Evolutionary conservation across 805 yeast species (phyloP), one percentile per base, ranked within the genome.

Genomic region (Ogataea nonfermentans): DNA sequence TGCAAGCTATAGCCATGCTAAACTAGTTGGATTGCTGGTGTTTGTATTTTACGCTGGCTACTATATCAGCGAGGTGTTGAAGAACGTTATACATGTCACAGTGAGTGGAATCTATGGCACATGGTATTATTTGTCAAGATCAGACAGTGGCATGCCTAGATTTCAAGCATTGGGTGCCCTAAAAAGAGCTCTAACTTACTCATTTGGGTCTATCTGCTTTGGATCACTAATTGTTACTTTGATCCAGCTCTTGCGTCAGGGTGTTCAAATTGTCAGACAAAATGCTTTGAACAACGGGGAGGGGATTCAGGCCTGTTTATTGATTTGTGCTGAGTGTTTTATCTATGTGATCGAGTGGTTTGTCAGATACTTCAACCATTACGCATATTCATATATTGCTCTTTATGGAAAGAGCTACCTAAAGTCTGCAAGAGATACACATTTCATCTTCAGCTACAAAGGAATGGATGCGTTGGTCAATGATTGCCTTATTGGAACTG

Each of bases 101-200:
- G 81, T 87, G 35, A 76, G 93, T 24, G 95, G 95, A 15, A 79
- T 88, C 24, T 90, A 77, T 58, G 96, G 96, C n/a, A 78, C 91
- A 4, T 89, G 96, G 96, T 89, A 85, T 62, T 90, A 87, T 60
- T 70, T 83, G 56, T 27, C 78, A 87, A 46, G 46, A 17, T 41
- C 54, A 8, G 51, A 41, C 24, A 74, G 84, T 13, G 76, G 74
- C 40, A 76, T 90, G 15, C 95, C 95, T 24, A 76, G 61, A 53
- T 74, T 75, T 68, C 91, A 93, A 16, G 91, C 93, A 1, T 63
- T 79, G 32, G 91, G 93, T 2, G 84, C 96, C 1, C 77, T 90
- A 48, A 59, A 50, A 34, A 73, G 95, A 51, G 86, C 95, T 1
- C 63, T 86, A 65, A 84, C 95, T 3, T 84, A 81, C 56, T 84